Base-by-base conservation (phyloP, 2,329 filamentous ascomycete species). In the Neobulgaria alba region DNA sequence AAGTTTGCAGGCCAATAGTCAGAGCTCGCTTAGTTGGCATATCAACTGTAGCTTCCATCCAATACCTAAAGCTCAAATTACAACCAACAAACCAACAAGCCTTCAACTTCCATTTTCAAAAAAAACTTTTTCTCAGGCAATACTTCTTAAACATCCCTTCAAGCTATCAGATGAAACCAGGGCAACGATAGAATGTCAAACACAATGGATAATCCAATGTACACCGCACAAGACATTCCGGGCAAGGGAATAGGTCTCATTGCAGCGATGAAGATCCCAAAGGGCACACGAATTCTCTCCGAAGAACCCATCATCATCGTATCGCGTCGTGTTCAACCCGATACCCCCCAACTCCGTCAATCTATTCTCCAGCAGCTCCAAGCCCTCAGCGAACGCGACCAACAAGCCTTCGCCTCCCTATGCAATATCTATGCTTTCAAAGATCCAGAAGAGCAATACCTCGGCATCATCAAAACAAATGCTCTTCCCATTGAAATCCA, bases 201-300 rank as follows among this genome's bases (percentile, higher is more conserved):
- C 18, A 36, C 29, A 17, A 39, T 36, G 16, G 16, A 2, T 16
- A 16, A 43, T 33, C 23, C 16, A 12, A 51, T 56, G 2, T 57
- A 53, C 39, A 39, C 38, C 15, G 36, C 54, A 16, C 36, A 52
- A 20, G 41, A 48, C 26, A 41, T 61, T 2, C 50, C 52, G 12
- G 61, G 57, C 14, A 65, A 62, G 53, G 65, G 66, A 2, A 60
- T 60, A 57, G 63, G 64, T 5, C 54, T 69, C 5, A 45, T 68
- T 35, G 64, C 66, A 8, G 56, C 30, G 5, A 36, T 45, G 16
- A 46, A 59, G 34, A 66, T 68, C 41, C 40, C 54, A 3, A 61
- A 51, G 42, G 65, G 64, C 32, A 65, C 61, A 7, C 54, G 60
- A 18, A 62, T 69, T 39, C 46, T 68, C 20, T 59, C 50, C 14